Percentiles rank a stretch among this genome's conserved stretches.
phyloP scores from a whole-genome alignment of 192 early-diverging fungal species.

The Endogone sp. region DNA sequence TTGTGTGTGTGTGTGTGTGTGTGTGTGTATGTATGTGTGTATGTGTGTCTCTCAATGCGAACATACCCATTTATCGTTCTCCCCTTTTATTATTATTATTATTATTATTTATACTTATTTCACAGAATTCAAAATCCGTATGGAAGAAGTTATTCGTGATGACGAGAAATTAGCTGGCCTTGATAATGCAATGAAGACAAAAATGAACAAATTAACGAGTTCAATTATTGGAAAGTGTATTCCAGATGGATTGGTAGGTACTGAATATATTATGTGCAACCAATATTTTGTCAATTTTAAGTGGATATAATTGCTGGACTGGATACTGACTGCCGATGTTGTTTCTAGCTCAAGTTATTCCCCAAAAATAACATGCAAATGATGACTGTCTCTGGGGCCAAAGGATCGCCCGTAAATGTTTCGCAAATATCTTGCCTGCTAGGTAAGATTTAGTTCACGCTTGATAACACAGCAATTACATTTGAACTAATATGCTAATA shows the following conservation, averaged over 20 bases:
- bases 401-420: constrained; percentile 93
- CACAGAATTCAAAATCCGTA: constrained; percentile 61
- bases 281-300: too few relatives aligned
- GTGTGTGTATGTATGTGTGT: too few relatives aligned
- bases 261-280: not conserved
- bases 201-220: constrained; percentile 78
- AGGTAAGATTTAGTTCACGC: constrained; percentile 20
- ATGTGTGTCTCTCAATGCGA: not conserved
- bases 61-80: not conserved
- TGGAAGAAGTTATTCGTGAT: constrained; percentile 86
- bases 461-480: constrained; percentile 64
- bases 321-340: constrained; percentile 25
- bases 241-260: constrained; percentile 56
- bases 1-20: too few relatives aligned
- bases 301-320: too few relatives aligned
- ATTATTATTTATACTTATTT: constrained; percentile 10
- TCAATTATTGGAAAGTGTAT: constrained; percentile 74
- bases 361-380: constrained; percentile 98
- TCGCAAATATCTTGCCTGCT: constrained; percentile 96
- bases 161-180: constrained; percentile 83
- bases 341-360: constrained; percentile 62
- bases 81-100: not conserved
- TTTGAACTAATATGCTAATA: not conserved
- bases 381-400: constrained; percentile 98
- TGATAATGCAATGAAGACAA: constrained; percentile 82